Base-by-base conservation (phyloP, 208 protist genomes). In the Trypanosoma grayi region DNA sequence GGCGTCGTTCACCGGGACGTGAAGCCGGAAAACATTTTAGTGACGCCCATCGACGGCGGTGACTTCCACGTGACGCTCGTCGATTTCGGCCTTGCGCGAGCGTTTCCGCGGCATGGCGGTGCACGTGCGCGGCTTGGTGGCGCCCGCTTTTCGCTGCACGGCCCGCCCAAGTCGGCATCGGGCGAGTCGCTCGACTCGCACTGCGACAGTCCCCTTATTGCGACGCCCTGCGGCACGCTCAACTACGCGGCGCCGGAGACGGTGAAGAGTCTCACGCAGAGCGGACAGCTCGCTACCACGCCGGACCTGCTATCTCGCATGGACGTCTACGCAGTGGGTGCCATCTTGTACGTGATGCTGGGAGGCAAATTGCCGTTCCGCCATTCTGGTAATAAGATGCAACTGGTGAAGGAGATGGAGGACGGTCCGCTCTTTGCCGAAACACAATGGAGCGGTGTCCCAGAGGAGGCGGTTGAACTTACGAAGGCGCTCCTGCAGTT, bases 11-110 rank as follows among this genome's bases (percentile, higher is more conserved):
- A 96, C 58, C 81, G 90, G 10, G 90, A 96, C 58, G 74, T 96
- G 3, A 96, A 96, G 59, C 86, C 90, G 0, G 85, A 93, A 53
- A 96, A 96, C 70, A 75, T 96, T 28, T 61, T 96, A 45, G 64
- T 96, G 14, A 60, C 70, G 7, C 71, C 69, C 1, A 48, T 60
- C 9, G 55, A 74, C 4, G 44, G 45, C 34, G 59, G 54, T 65
- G 24, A 76, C 20, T 72, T 61, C 10, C 75, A 83, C 14, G 77
- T 92, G 18, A 86, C 80, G 4, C 65, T 95, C 5, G 85, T 95
- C 2, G 89, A 95, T 61, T 95, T 95, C 70, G 89, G 89, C 0
- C 73, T 95, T 24, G 81, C 85, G 6, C 73, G 84, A 7, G 60
- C 50, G 41, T 62, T 83, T 36, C 51, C 50, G 1, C n/a, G 63